Percentiles rank a stretch among this genome's conserved stretches.
Conservation (phyloP, 306 rosid genomes). For the Prunus davidiana region DNA sequence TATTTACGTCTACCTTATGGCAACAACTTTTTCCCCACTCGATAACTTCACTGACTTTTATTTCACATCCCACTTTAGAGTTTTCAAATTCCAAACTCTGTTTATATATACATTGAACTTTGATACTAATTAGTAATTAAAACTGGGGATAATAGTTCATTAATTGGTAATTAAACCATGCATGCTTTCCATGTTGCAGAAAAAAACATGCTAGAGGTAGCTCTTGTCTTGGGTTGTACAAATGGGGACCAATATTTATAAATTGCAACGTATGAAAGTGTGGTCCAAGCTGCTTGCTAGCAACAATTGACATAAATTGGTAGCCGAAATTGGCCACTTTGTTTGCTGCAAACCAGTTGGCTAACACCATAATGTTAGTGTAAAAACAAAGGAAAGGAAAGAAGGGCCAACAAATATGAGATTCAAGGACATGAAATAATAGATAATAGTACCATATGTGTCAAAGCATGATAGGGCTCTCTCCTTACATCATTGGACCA, state of each 20-base stretch:
- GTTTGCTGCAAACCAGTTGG: constrained; percentile 37
- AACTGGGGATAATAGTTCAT: too few relatives aligned
- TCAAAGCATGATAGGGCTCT: constrained; percentile 18
- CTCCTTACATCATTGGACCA: constrained; percentile 41
- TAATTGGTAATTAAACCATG: not conserved
- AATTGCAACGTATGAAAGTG: not conserved
- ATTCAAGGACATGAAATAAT: constrained; percentile 39
- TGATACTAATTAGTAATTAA: too few relatives aligned
- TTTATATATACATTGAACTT: too few relatives aligned
- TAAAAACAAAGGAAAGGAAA: constrained; percentile 25
- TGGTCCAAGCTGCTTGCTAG: not conserved
- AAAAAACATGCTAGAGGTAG: not conserved
- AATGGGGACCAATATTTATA: not conserved
- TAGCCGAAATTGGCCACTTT: constrained; percentile 15
- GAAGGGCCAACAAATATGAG: constrained; percentile 21
- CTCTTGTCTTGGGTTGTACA: not conserved
- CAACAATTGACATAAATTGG: not conserved
- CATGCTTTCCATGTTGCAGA: not conserved
- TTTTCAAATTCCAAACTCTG: too few relatives aligned
- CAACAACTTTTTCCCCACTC: too few relatives aligned
- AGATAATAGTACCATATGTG: constrained; percentile 30
- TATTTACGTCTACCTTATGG: too few relatives aligned
- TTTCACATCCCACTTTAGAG: too few relatives aligned
- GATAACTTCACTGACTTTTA: too few relatives aligned
- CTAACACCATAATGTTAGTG: constrained; percentile 21